Base-by-base conservation (phyloP, 805 yeast species). In the Spencermartinsiella europaea region DNA sequence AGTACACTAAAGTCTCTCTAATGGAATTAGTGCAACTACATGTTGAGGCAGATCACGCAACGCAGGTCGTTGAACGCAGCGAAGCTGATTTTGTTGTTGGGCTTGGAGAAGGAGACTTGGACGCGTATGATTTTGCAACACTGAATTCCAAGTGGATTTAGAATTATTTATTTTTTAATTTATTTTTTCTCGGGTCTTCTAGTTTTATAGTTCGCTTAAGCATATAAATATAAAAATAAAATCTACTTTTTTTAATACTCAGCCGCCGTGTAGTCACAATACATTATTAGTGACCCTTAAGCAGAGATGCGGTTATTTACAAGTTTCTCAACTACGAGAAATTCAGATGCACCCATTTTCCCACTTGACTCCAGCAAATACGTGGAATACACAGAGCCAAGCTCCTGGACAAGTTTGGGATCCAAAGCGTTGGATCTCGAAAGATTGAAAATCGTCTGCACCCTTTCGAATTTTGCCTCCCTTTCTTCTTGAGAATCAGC, bases 331-430 rank as follows among this genome's bases (percentile, higher is more conserved):
- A 25, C 31, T 12, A 25, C 12, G 31, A 25, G 31, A 25, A 25
- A 25, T 25, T 25, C 31, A 12, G 31, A 7, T 12, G 31, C 31
- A 7, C 31, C 31, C 7, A 12, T 25, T 7, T 25, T 25, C 31
- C 10, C 31, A 25, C 31, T 12, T 7, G 7, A 19, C 22, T 41
- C 46, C 34, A 60, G 40, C 19, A 63, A 45, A 40, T 54, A 58
- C 4, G 52, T 59, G 60, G 58, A 54, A 42, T 63, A 64, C 5
- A 53, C 48, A 45, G 62, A 66, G 3, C 58, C 46, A 35, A 63
- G 48, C 40, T 60, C 64, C 46, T 60, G 33, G 14, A 33, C 34
- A 2, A 33, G 31, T 3, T 15, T 4, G 21, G 22, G 16, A 12
- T 21, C 16, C 28, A 34, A 21, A n/a, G 36, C 31, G 17, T 38